Evolutionary conservation across 805 yeast species (phyloP).

Genomic region (Wickerhamiella nectarea): DNA sequence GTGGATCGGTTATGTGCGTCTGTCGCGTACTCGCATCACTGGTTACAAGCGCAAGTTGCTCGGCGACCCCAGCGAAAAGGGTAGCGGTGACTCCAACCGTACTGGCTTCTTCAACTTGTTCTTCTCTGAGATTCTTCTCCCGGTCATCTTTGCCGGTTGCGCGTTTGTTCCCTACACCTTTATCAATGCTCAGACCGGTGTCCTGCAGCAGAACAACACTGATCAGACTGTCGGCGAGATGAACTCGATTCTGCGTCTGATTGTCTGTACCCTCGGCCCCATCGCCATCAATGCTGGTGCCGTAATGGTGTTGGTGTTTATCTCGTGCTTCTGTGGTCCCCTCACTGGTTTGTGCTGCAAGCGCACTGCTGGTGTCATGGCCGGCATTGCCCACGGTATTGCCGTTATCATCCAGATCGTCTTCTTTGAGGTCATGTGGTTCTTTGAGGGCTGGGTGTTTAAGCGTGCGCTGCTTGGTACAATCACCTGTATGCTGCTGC

Average conservation of each 20-base stretch:
- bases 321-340: constrained; percentile 98
- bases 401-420: constrained; percentile 79
- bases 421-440: constrained; percentile 95
- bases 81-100: constrained; percentile 52
- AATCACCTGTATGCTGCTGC: constrained; percentile 69
- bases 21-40: constrained; percentile 74
- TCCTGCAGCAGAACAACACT: constrained; percentile 23
- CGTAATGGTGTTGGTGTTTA: constrained; percentile 55
- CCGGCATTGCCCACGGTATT: constrained; percentile 90
- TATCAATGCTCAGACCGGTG: constrained; percentile 82
- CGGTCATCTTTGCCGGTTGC: constrained; percentile 53
- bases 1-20: constrained; percentile 66
- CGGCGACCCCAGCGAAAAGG: constrained; percentile 53
- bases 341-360: constrained; percentile 87
- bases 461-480: constrained; percentile 78
- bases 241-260: constrained; percentile 49
- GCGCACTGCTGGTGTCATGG: constrained; percentile 90
- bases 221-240: constrained; percentile 28
- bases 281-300: constrained; percentile 83
- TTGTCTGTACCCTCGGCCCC: constrained; percentile 64
- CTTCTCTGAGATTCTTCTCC: constrained; percentile 67
- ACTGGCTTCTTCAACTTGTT: constrained; percentile 67
- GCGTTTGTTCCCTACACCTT: constrained; percentile 63
- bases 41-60: constrained; percentile 72
- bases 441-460: constrained; percentile 82